Evolutionary conservation across 2,329 filamentous ascomycete species (phyloP).

Genomic region (Chaetomiaceae sp.): DNA sequence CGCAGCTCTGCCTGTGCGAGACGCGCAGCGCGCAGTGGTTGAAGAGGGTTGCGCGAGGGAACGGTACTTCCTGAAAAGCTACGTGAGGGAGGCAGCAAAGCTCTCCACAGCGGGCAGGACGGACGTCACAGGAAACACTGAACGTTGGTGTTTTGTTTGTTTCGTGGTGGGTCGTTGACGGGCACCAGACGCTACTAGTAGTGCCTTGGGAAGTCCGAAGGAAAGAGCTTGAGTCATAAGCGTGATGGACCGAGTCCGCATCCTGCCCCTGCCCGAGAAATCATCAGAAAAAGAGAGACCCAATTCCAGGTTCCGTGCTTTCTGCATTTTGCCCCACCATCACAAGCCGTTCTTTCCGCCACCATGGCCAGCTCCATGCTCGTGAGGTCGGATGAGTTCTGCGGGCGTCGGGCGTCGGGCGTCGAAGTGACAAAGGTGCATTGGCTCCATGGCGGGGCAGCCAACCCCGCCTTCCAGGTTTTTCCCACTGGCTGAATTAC

Average conservation of each 20-base stretch:
- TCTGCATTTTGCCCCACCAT: constrained; percentile 11
- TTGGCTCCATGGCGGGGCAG: not conserved
- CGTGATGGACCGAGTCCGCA: constrained; percentile 4
- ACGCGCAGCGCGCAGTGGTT: too few species aligned
- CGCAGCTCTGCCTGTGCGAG: not conserved
- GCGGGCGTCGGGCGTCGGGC: not conserved
- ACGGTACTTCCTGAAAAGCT: too few species aligned
- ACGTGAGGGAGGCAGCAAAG: too few species aligned
- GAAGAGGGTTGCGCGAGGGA: too few species aligned
- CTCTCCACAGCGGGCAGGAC: not conserved
- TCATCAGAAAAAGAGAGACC: too few species aligned
- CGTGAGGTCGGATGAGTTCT: not conserved
- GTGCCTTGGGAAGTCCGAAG: too few species aligned
- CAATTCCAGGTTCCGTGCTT: constrained; percentile 6
- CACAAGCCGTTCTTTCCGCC: not conserved
- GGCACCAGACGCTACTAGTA: constrained; percentile 7
- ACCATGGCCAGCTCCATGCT: not conserved
- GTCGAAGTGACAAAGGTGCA: not conserved
- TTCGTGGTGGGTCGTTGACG: not conserved
- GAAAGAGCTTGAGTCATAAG: constrained; percentile 15
- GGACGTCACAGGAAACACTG: not conserved
- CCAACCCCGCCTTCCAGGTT: too few species aligned
- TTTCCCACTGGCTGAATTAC: too few species aligned
- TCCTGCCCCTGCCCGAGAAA: constrained; percentile 8
- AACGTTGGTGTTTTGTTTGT: not conserved